Conservation (phyloP, 208 protist genomes). For the Acanthamoeba royreba region DNA sequence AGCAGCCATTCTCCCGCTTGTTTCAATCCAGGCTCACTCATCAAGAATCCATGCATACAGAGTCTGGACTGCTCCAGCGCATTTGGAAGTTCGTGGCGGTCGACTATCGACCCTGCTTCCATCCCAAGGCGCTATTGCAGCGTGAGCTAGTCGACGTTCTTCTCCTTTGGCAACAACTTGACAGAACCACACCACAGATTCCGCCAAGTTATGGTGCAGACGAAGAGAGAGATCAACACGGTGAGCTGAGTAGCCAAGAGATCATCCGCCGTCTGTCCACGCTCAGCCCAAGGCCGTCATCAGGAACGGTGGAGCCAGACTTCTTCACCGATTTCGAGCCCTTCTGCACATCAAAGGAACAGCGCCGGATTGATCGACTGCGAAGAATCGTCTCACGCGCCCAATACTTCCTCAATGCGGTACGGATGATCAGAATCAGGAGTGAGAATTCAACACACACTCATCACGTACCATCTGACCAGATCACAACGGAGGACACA, state of each 20-base stretch:
- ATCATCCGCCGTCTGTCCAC: neutral
- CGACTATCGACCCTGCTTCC: conserved; percentile 21
- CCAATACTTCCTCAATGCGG: neutral
- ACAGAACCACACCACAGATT: neutral
- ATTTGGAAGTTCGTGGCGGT: conserved; percentile 4
- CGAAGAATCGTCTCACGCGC: neutral
- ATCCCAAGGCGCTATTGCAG: conserved; percentile 11
- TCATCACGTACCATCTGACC: neutral
- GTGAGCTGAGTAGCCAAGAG: too few relatives aligned
- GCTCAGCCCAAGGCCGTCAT: neutral
- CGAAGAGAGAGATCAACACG: neutral
- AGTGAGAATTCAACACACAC: neutral
- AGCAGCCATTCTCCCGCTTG: too few relatives aligned
- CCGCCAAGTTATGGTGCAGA: neutral
- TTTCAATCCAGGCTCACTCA: neutral
- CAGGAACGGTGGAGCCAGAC: neutral
- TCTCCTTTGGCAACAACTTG: neutral
- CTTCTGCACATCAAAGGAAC: neutral
- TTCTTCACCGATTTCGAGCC: neutral
- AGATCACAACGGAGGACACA: neutral
- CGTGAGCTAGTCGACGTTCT: neutral
- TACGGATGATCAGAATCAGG: too few relatives aligned
- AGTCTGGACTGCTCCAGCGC: neutral
- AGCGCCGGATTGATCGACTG: neutral
- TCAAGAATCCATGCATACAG: neutral